Base-by-base conservation (phyloP, 345 rosid species). In the Lumnitzera racemosa region DNA sequence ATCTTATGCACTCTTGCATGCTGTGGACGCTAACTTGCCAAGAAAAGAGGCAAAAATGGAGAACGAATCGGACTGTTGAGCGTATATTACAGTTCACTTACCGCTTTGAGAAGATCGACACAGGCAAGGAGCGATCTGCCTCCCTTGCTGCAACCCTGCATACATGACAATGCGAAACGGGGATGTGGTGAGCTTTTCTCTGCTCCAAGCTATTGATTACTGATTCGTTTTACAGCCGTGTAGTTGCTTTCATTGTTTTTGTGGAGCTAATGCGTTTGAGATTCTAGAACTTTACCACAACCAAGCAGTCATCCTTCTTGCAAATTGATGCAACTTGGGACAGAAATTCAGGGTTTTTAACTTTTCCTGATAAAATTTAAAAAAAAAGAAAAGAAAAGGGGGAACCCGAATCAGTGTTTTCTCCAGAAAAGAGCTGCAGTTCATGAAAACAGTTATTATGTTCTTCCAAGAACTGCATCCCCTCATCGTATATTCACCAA, bases 311-410 rank as follows among this genome's bases (percentile, higher is more conserved):
- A 56, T 76, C 79, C 65, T 77, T 75, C 61, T 68, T 72, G 77
- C 65, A 67, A 57, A 69, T 52, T 1, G 73, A 55, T 11, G 75
- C 66, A 27, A 72, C 72, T 51, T 68, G 81, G 23, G 62, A 0
- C 9, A 79, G 64, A 72, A 84, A 81, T 31, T 79, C 81, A 10
- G 79, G 80, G 58, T 79, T 79, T 11, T 70, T 57, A 55, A 68
- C 71, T 69, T 51, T 72, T 47, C 81, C 81, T 72, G 47, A 2
- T 49, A 24, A 17, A 58, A 5, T 13, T n/a, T n/a, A n/a, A n/a
- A n/a, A 20, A 20, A 20, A 20, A 20, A 20, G 1, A 20, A 20
- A 20, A 20, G 1, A 49, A 49, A 49, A 3, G 12, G 13, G 8
- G 31, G 20, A 16, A 49, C 15, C 52, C 15, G 11, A 14, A 49